Base-by-base conservation (phyloP, 2,329 filamentous ascomycete genomes). In the Epichloe brachyelytri region DNA sequence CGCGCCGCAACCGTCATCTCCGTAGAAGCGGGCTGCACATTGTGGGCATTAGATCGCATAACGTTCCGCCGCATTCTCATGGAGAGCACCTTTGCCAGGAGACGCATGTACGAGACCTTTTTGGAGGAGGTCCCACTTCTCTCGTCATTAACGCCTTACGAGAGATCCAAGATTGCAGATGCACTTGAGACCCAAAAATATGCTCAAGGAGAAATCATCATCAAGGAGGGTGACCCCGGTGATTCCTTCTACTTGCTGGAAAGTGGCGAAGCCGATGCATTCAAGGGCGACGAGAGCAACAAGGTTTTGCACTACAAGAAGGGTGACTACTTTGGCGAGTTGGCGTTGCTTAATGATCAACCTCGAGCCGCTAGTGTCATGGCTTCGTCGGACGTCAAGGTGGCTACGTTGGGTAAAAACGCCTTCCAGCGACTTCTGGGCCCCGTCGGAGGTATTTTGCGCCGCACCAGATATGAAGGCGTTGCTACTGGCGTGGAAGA, bases 51-150 rank as follows among this genome's bases (percentile, higher is more conserved):
- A 48, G 93, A 98, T 65, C 88, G 93, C 49, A 78, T 96, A 56
- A 98, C 93, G 10, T 98, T 98, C 77, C 88, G 93, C 60, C 87
- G 93, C 54, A 97, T 98, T 57, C 77, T 98, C 55, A 96, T 98
- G 90, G 91, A 97, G 71, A 94, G 88, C 39, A 95, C 93, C 3
- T 97, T 96, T 72, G 88, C 94, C 60, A 86, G 91, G 51, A 84
- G 93, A 60, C 86, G 91, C 62, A 91, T 97, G 83, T 97, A 97
- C 69, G 93, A 98, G 71, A 88, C 83, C 59, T 97, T 98, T 74
- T 76, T 98, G 20, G 90, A 95, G 65, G 89, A 95, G 65, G 93
- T 97, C 2, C 88, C 88, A 0, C 76, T 97, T 33, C 79, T 98
- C 26, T 78, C 84, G 3, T 83, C 81, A 20, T 77, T 98, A 51